Percentiles rank a stretch among this genome's conserved stretches.
Conservation (phyloP, 169 alveolate genomes). For the Sarcocystis neurona region DNA sequence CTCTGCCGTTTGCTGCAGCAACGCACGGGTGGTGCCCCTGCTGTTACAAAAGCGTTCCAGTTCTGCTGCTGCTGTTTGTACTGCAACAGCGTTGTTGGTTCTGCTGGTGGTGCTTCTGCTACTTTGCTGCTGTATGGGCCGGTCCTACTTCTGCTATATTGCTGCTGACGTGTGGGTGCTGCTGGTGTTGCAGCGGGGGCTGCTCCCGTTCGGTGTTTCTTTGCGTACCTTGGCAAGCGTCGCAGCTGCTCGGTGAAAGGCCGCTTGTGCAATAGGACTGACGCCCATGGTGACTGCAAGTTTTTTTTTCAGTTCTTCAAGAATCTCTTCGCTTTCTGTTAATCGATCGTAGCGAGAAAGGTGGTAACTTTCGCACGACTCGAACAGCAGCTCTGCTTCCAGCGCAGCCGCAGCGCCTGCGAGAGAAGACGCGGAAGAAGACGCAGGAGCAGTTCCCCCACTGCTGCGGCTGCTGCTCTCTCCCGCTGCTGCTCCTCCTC, state of each 20-base stretch:
- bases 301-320: background rate
- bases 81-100: no score
- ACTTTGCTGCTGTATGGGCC: no score
- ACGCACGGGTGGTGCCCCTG: no score
- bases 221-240: background rate
- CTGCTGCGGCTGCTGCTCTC: background rate
- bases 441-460: background rate
- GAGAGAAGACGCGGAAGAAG: background rate
- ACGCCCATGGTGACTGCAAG: background rate
- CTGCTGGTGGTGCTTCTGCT: no score
- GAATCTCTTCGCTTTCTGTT: slow-evolving; percentile 9
- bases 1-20: no score
- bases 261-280: background rate
- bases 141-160: no score
- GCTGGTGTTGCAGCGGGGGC: background rate
- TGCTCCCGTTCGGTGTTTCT: background rate
- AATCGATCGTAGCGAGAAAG: background rate
- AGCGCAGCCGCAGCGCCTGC: background rate
- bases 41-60: no score
- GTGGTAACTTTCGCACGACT: slow-evolving; percentile 9
- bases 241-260: slow-evolving; percentile 15
- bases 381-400: background rate
- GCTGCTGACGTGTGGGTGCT: background rate
- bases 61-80: no score
- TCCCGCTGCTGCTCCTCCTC: background rate